Conservation (phyloP, 208 protist genomes). For the Porcisia deanei region DNA sequence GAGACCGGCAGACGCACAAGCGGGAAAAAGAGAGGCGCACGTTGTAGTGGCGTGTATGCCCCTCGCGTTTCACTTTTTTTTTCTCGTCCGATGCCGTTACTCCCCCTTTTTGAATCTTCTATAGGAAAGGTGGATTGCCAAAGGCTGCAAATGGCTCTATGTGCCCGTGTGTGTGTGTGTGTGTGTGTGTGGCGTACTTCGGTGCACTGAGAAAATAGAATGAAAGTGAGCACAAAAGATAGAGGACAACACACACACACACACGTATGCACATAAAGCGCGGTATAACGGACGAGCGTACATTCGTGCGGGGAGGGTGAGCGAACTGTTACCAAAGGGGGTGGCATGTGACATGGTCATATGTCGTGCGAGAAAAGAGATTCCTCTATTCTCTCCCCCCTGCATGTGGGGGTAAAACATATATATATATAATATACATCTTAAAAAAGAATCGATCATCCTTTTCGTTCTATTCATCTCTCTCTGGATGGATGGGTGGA, state of each 20-base stretch:
- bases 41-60: neutral
- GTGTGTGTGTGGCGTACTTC: neutral
- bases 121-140: neutral
- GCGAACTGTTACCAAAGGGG: too few relatives aligned
- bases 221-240: neutral
- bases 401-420: too few relatives aligned
- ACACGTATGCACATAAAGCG: neutral
- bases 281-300: too few relatives aligned
- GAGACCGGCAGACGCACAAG: neutral
- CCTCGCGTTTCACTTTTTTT: neutral
- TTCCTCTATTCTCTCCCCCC: neutral
- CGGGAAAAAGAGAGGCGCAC: neutral
- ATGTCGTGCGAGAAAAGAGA: neutral
- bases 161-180: neutral
- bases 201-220: neutral
- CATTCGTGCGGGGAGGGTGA: neutral
- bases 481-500: too few relatives aligned
- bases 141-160: neutral
- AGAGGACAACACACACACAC: neutral
- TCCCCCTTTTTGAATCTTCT: neutral
- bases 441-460: too few relatives aligned
- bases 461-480: neutral
- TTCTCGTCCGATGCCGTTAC: neutral
- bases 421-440: neutral
- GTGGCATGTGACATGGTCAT: too few relatives aligned